Percentiles rank a stretch among this genome's conserved stretches.
Evolutionary conservation across 1,139 yeast species (phyloP).

Genomic region (Arxiozyma heterogenica): DNA sequence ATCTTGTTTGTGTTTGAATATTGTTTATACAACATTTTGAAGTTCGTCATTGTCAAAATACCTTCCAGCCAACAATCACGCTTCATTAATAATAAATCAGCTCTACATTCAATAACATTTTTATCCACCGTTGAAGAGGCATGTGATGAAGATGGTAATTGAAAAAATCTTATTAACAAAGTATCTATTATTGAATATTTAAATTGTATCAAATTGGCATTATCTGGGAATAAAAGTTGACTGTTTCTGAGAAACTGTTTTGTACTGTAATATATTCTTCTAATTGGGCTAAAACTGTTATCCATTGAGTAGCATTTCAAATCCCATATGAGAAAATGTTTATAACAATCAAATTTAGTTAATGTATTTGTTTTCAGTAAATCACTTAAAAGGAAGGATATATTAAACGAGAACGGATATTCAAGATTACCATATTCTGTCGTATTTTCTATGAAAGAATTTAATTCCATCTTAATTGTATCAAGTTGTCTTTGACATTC

Average conservation of each 20-base stretch:
- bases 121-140: constrained; percentile 1
- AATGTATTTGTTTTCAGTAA: constrained; percentile 13
- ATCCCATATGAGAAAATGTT: constrained; percentile 19
- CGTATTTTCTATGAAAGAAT: background rate
- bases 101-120: constrained; percentile 14
- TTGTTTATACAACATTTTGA: constrained; percentile 12
- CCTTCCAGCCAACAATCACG: constrained; percentile 29
- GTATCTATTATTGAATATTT: constrained; percentile 15
- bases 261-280: constrained; percentile 10
- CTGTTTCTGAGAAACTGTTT: constrained; percentile 15
- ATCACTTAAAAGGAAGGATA: constrained; percentile 9
- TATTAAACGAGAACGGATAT: constrained; percentile 13
- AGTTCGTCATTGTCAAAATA: constrained; percentile 16
- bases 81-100: constrained; percentile 18
- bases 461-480: constrained; percentile 11
- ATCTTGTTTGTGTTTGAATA: constrained; percentile 3
- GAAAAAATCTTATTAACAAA: constrained; percentile 8
- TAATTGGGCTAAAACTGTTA: constrained; percentile 3
- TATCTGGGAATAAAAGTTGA: constrained; percentile 9
- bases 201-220: constrained; percentile 17
- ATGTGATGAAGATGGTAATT: constrained; percentile 3
- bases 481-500: constrained; percentile 21
- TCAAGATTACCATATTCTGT: constrained; percentile 16
- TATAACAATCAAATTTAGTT: constrained; percentile 16
- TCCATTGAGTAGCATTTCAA: constrained; percentile 15